Conservation (phyloP, 345 rosid genomes). For the Clarkia xantiana region DNA sequence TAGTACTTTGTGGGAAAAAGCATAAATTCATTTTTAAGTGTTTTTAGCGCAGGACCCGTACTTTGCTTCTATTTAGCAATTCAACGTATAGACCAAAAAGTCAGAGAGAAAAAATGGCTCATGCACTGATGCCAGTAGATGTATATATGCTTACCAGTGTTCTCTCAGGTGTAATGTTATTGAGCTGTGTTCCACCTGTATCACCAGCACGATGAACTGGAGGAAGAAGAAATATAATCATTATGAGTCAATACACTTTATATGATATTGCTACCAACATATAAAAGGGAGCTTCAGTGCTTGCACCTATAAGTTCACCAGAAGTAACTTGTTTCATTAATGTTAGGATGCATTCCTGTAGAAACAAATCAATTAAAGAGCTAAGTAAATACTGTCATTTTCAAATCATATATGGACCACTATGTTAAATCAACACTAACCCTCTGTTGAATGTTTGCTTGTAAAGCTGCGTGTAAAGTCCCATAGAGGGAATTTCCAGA, state of each 20-base stretch:
- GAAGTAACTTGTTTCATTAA: constrained; percentile 52
- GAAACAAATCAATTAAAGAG: constrained; percentile 5
- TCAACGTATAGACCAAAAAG: too few species aligned
- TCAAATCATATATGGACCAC: too few species aligned
- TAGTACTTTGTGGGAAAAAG: too few species aligned
- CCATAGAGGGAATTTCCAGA: constrained; percentile 33
- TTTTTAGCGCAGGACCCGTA: too few species aligned
- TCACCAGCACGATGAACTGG: constrained; percentile 40
- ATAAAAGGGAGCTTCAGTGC: constrained; percentile 1
- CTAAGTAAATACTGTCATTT: background rate
- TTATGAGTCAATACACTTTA: too few species aligned
- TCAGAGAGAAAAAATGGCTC: too few species aligned
- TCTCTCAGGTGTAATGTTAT: constrained; percentile 32
- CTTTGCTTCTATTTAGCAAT: too few species aligned
- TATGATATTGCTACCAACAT: too few species aligned
- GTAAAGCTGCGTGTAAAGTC: constrained; percentile 40
- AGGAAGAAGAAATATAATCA: constrained; percentile 1
- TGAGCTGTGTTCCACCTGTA: constrained; percentile 20
- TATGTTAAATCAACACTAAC: constrained; percentile 21
- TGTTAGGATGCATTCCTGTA: constrained; percentile 68
- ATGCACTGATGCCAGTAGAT: too few species aligned
- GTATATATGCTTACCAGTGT: constrained; percentile 17
- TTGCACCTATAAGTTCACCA: constrained; percentile 46
- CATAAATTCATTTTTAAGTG: too few species aligned
- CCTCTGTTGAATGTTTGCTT: constrained; percentile 66